These are phyloP conservation scores for Scheffersomyces lignicola DNA, from an alignment of 1,139 yeast species.

Conservation along the genomic window DNA sequence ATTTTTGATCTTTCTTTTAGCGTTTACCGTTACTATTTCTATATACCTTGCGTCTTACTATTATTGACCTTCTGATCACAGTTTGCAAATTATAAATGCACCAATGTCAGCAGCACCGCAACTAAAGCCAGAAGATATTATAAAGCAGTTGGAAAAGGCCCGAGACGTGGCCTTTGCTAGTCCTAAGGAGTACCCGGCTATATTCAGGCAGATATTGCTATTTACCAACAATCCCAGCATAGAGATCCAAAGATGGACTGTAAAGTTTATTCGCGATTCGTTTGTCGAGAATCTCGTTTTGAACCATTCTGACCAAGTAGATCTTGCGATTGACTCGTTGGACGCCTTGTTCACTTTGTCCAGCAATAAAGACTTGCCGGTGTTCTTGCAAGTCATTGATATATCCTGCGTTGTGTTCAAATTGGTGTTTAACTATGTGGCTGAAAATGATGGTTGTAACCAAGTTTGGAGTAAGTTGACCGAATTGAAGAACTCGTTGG, in stretches of 20 bases:
- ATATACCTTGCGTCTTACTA: neutral
- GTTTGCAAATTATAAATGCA: neutral
- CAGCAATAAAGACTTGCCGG: conserved; percentile 27
- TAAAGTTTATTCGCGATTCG: conserved; percentile 45
- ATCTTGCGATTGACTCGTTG: conserved; percentile 42
- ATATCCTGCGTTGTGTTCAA: conserved; percentile 36
- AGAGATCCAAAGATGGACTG: conserved; percentile 46
- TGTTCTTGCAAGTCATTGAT: conserved; percentile 35
- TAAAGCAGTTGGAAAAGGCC: conserved; percentile 53
- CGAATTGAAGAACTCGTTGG: conserved; percentile 40
- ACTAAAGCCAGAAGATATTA: conserved; percentile 16
- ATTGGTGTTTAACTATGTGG: conserved; percentile 42
- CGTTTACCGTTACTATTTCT: too few species aligned
- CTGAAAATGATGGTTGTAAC: conserved; percentile 44
- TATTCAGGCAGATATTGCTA: conserved; percentile 51
- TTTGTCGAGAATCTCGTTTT: conserved; percentile 32
- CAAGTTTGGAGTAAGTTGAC: conserved; percentile 45
- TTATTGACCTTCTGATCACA: neutral
- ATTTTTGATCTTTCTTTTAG: too few species aligned
- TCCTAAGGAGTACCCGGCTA: conserved; percentile 51
- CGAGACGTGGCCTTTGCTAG: conserved; percentile 47
- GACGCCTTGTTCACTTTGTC: conserved; percentile 32
- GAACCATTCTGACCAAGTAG: conserved; percentile 34
- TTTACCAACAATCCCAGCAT: conserved; percentile 36
- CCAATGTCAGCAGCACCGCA: conserved; percentile 6